These are phyloP conservation scores for Jaminaea rosea DNA, from an alignment of 1,284 basidiomycete genomes.

Conservation along the genomic window DNA sequence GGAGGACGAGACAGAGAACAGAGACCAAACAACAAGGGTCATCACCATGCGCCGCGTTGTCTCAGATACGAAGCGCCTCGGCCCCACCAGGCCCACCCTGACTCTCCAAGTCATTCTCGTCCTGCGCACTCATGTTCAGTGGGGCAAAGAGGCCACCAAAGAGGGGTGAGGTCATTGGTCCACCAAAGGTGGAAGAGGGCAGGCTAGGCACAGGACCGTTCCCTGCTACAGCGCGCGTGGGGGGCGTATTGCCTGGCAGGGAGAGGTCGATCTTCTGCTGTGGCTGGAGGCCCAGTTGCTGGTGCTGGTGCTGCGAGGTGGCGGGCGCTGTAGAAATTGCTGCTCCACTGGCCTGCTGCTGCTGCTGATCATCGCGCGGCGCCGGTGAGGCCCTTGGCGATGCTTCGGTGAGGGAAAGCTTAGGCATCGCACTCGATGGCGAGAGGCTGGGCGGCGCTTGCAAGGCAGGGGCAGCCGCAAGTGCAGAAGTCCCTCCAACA, in stretches of 20 bases:
- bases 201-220: conserved; percentile 2
- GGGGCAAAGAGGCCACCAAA: conserved; percentile 36
- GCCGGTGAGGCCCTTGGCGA: conserved; percentile 32
- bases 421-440: conserved; percentile 27
- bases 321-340: no score
- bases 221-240: background rate
- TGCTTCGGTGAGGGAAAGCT: conserved; percentile 35
- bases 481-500: no score
- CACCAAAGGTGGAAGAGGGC: conserved; percentile 31
- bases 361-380: no score
- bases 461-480: no score
- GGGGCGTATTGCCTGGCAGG: background rate
- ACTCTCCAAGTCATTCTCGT: conserved; percentile 27
- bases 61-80: no score
- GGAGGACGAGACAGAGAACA: no score
- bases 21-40: no score
- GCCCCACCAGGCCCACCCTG: no score
- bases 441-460: no score
- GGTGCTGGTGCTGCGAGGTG: conserved; percentile 24
- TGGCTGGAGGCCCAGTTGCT: conserved; percentile 15
- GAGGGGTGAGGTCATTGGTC: conserved; percentile 30
- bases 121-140: conserved; percentile 11
- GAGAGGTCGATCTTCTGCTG: conserved; percentile 7
- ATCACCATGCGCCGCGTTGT: no score
- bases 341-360: no score